Percentiles rank a stretch among this genome's conserved stretches.
These are phyloP conservation scores for Oryza glumipatula DNA, from an alignment of 176 grass and related monocot genomes.

Conservation along the genomic window DNA sequence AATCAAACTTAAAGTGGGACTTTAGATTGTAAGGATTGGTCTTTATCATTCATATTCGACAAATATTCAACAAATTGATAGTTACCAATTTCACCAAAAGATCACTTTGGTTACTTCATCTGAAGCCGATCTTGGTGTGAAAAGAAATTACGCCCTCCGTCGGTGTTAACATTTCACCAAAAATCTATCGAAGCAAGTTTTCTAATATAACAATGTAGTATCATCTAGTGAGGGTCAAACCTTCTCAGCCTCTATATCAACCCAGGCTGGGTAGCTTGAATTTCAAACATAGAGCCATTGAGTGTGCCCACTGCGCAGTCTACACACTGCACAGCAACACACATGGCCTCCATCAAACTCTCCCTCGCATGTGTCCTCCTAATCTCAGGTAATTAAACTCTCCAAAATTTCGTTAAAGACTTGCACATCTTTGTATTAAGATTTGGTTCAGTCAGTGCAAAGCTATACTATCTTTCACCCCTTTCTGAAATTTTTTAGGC, in stretches of 20 bases:
- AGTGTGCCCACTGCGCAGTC: background rate
- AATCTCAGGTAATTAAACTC: background rate
- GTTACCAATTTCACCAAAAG: background rate
- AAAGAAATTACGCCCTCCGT: too few relatives aligned
- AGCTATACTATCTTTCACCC: background rate
- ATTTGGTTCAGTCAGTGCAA: background rate
- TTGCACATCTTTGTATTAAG: background rate
- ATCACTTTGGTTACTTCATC: too few relatives aligned
- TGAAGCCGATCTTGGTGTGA: too few relatives aligned
- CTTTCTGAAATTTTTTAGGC: background rate
- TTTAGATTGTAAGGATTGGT: too few relatives aligned
- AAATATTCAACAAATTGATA: background rate
- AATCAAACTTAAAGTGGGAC: too few relatives aligned
- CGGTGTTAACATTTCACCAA: background rate
- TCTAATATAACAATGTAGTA: background rate
- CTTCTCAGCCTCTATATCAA: conserved; percentile 13
- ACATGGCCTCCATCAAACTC: conserved; percentile 1
- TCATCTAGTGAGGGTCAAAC: conserved; percentile 15
- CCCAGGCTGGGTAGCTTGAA: background rate
- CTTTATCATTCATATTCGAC: too few relatives aligned
- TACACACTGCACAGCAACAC: background rate
- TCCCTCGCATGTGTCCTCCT: conserved; percentile 4
- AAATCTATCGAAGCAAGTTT: background rate
- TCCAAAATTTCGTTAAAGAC: background rate
- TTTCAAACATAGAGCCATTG: background rate